Conservation (phyloP, 345 rosid species). For the Raphanus sativus region DNA sequence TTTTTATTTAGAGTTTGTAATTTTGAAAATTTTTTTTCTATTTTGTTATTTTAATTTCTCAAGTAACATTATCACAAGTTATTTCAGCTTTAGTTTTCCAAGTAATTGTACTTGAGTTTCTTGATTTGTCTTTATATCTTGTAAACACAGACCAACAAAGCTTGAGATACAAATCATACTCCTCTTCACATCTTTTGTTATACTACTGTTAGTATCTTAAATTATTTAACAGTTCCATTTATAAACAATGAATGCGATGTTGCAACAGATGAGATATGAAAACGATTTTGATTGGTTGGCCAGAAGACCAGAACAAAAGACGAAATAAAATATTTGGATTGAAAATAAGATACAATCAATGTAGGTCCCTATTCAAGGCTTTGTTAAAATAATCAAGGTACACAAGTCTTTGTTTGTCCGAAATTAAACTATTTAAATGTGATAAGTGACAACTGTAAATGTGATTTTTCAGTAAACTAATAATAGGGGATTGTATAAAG, state of each 20-base stretch:
- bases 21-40: neutral
- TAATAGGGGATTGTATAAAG: neutral
- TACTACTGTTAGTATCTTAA: neutral
- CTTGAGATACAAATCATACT: neutral
- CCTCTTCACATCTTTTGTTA: neutral
- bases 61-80: neutral
- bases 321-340: neutral
- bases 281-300: constrained; percentile 12
- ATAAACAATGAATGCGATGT: constrained; percentile 15
- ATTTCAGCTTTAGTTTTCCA: neutral
- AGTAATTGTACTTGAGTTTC: neutral
- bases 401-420: neutral
- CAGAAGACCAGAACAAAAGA: neutral
- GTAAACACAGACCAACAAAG: neutral
- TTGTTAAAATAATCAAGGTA: neutral
- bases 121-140: neutral
- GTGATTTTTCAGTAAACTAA: neutral
- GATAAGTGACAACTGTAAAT: neutral
- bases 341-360: constrained; percentile 15
- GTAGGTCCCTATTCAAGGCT: neutral
- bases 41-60: too few relatives aligned
- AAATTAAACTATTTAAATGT: neutral
- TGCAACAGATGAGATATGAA: constrained; percentile 17
- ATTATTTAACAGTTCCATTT: neutral
- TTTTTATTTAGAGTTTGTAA: neutral